A percentile compares a stretch with the other conserved stretches of the same genome.
Evolutionary conservation across 257 asterid genomes (phyloP).

Genomic region (Agastache rugosa): DNA sequence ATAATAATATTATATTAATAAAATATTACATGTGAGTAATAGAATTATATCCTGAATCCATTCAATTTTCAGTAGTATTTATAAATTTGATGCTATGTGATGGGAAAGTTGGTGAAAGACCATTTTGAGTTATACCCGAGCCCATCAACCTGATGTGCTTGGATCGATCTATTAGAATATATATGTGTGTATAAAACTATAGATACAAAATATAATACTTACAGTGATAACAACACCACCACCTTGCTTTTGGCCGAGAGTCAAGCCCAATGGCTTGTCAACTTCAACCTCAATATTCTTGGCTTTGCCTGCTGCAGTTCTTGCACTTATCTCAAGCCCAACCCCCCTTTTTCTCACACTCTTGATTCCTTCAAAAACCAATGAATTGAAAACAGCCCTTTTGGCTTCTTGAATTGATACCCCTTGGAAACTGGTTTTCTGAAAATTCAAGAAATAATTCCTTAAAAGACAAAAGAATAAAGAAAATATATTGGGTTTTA

Average conservation of each 20-base stretch:
- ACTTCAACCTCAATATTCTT: slow-evolving; percentile 94
- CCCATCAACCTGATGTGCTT: no score
- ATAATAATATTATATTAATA: no score
- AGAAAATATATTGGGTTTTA: no score
- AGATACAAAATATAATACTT: slow-evolving; percentile 30
- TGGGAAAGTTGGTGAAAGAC: no score
- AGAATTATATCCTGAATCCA: no score
- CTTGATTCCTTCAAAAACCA: slow-evolving; percentile 47
- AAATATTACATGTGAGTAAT: no score
- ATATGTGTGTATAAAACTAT: background rate
- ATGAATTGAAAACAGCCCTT: slow-evolving; percentile 51
- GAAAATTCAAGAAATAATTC: slow-evolving; percentile 3
- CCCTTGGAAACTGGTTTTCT: slow-evolving; percentile 83
- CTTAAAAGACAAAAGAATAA: background rate
- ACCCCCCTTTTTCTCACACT: slow-evolving; percentile 41
- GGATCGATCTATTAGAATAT: background rate
- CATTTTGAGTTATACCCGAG: no score
- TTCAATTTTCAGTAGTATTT: no score
- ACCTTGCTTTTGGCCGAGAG: slow-evolving; percentile 83
- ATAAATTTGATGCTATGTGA: no score
- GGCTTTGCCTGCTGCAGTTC: slow-evolving; percentile 62
- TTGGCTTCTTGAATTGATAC: slow-evolving; percentile 66
- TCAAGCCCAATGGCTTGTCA: slow-evolving; percentile 95
- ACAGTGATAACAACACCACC: slow-evolving; percentile 96
- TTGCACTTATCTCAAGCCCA: slow-evolving; percentile 67